phyloP scores from a whole-genome alignment of 139 green algal genomes.

The Marvania coccoides region DNA sequence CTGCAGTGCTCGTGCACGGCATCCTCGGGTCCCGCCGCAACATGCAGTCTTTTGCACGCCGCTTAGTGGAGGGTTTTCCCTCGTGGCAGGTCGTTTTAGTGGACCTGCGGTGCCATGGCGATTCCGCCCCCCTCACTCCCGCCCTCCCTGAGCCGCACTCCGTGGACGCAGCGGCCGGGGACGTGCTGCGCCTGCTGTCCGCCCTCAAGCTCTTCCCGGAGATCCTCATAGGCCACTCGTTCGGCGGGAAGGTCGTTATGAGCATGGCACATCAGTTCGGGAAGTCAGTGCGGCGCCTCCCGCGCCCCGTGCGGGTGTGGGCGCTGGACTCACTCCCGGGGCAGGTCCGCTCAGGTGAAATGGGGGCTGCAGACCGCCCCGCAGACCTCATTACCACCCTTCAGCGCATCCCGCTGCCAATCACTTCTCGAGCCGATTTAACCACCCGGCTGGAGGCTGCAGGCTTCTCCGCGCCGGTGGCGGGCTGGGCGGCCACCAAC shows the following conservation, averaged over 20 bases:
- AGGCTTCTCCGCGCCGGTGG: conserved; percentile 39
- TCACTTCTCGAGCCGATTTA: conserved; percentile 44
- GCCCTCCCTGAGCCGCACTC: conserved; percentile 30
- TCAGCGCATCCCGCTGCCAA: conserved; percentile 47
- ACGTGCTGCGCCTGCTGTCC: conserved; percentile 68
- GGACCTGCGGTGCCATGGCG: conserved; percentile 89
- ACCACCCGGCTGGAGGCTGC: conserved; percentile 25
- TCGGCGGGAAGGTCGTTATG: conserved; percentile 90
- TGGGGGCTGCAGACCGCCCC: conserved; percentile 58
- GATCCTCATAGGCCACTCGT: conserved; percentile 85
- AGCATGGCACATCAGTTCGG: conserved; percentile 84
- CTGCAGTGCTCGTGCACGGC: conserved; percentile 87
- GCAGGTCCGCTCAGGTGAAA: conserved; percentile 48
- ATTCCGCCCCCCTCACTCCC: conserved; percentile 42
- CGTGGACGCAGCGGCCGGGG: conserved; percentile 56
- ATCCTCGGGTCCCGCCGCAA: conserved; percentile 86
- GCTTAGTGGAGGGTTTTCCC: conserved; percentile 66
- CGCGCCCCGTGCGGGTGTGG: conserved; percentile 83
- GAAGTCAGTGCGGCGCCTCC: conserved; percentile 33
- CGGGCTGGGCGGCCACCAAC: conserved; percentile 82
- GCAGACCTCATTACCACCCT: conserved; percentile 68
- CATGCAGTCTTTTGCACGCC: conserved; percentile 66
- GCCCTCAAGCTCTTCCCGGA: conserved; percentile 77
- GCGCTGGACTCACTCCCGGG: conserved; percentile 85
- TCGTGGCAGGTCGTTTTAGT: conserved; percentile 86